Evolutionary conservation across 2,329 filamentous ascomycete species (phyloP).

Genomic region (Fusarium incarnatum): DNA sequence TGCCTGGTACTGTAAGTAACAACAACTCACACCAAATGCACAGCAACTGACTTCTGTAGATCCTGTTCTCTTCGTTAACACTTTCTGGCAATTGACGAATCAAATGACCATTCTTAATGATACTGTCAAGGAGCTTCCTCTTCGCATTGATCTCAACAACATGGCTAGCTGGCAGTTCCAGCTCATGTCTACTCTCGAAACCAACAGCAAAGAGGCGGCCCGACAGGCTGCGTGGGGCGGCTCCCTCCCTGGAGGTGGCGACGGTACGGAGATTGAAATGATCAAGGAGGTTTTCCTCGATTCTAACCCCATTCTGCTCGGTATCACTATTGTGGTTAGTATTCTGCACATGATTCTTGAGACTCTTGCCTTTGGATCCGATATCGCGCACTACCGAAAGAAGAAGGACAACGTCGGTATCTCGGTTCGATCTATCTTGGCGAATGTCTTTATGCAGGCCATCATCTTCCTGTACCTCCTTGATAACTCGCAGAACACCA

Average conservation of each 20-base stretch:
- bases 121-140: conserved; percentile 82
- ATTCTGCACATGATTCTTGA: conserved; percentile 95
- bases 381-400: conserved; percentile 98
- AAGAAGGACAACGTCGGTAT: conserved; percentile 99
- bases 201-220: conserved; percentile 85
- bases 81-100: conserved; percentile 93
- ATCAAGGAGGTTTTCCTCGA: conserved; percentile 95
- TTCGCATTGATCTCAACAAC: conserved; percentile 87
- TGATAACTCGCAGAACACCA: conserved; percentile 97
- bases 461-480: conserved; percentile 97
- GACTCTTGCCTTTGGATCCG: conserved; percentile 94
- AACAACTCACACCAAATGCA: too few relatives aligned
- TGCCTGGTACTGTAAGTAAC: conserved; percentile 80
- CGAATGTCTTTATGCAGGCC: conserved; percentile 96
- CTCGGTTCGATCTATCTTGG: conserved; percentile 93
- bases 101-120: conserved; percentile 95
- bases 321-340: conserved; percentile 84
- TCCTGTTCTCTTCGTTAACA: conserved; percentile 91
- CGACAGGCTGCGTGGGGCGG: conserved; percentile 81
- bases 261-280: conserved; percentile 95
- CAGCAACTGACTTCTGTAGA: conserved; percentile 52
- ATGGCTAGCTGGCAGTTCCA: conserved; percentile 90
- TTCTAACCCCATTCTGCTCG: conserved; percentile 91
- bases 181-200: conserved; percentile 84
- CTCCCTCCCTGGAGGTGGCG: conserved; percentile 79